Evolutionary conservation across 1,139 yeast genomes (phyloP), one percentile per base, ranked within the genome.

Genomic region (Hansenula sp.): DNA sequence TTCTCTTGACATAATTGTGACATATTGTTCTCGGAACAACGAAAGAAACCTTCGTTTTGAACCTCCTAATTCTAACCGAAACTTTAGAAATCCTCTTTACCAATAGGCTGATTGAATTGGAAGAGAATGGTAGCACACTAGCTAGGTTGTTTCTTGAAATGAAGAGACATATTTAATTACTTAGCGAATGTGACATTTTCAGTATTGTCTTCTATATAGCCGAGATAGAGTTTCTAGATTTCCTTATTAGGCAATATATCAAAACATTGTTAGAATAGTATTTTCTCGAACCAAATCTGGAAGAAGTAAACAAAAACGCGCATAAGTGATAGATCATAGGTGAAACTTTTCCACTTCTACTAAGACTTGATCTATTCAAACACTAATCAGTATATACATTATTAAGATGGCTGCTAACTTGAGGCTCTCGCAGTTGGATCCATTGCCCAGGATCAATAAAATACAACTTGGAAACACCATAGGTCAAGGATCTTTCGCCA

Each of bases 401-500:
- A 9, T 4, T 12, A 33, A 13, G 9, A 51, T 52, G 56, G 43
- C 50, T 11, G n/a, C 28, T 24, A 33, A 25, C 13, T 48, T 50
- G 34, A 46, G 58, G 22, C 44, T 59, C 13, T 59, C 65, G 1
- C 65, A 61, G 43, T 44, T 56, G 19, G 61, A 56, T 26, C 52
- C 59, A 2, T 45, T 67, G 9, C 73, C 73, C 6, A 48, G 51
- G 26, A 62, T 68, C 30, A 59, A 61, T 32, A 64, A 60, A 26
- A 59, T 66, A 6, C 57, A 54, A 22, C 43, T 64, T 13, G 70
- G 68, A 0, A 61, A 59, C 25, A 68, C 73, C 0, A 54, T 71
- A 8, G 77, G 77, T 0, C 71, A 70, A 48, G 77, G 77, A 3
- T 56, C 75, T 1, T 71, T 71, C 55, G 76, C 75, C 10, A 60